Evolutionary conservation across 345 rosid species (phyloP).

Genomic region (Turnera subulata): DNA sequence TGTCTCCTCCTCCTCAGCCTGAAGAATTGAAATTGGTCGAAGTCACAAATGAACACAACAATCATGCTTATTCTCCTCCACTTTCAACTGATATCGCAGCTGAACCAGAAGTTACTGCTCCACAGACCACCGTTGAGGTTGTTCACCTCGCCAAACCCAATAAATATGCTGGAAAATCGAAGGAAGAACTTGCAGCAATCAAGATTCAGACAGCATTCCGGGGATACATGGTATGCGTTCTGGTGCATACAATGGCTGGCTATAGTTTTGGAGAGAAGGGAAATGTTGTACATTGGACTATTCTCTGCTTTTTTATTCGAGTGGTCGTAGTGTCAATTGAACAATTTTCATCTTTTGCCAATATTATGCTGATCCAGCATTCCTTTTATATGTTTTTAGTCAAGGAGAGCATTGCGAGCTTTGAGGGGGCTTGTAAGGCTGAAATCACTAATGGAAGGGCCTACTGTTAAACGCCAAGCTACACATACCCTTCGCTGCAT

Average conservation of each 20-base stretch:
- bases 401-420: constrained; percentile 78
- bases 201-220: constrained; percentile 85
- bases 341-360: no score
- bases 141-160: constrained; percentile 22
- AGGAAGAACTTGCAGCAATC: constrained; percentile 81
- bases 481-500: constrained; percentile 67
- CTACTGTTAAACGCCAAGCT: constrained; percentile 79
- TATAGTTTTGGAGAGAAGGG: no score
- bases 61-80: constrained; percentile 27
- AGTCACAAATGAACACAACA: constrained; percentile 37
- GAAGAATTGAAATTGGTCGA: constrained; percentile 52
- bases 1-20: constrained; percentile 24
- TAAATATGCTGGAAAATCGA: constrained; percentile 56
- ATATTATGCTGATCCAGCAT: no score
- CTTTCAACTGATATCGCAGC: constrained; percentile 42
- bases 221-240: constrained; percentile 60
- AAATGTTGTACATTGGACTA: no score
- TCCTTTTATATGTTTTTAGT: constrained; percentile 52
- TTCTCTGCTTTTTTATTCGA: no score
- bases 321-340: neutral
- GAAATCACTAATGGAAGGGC: constrained; percentile 77
- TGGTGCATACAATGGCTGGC: no score
- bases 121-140: constrained; percentile 38
- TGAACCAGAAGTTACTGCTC: constrained; percentile 31
- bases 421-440: constrained; percentile 84